These are phyloP conservation scores for Saccharomyces cerevisiae DNA, from an alignment of 805 yeast genomes.

Conservation along the genomic window DNA sequence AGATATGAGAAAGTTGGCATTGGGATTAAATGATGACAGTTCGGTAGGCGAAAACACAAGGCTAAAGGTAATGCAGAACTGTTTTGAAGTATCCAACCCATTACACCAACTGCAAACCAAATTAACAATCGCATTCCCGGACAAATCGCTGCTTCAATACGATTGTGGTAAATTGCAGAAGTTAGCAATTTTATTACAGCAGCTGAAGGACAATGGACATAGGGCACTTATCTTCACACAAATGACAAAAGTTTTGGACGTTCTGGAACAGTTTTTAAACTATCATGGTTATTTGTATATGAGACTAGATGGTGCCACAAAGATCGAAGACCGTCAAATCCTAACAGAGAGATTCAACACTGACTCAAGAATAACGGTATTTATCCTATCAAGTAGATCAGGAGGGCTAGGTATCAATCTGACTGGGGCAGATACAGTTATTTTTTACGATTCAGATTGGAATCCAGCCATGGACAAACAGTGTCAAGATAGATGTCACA, in stretches of 20 bases:
- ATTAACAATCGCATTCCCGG: slow-evolving; percentile 90
- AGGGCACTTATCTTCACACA: slow-evolving; percentile 94
- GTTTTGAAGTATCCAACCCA: slow-evolving; percentile 34
- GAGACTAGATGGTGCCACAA: slow-evolving; percentile 96
- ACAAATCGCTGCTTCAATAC: slow-evolving; percentile 80
- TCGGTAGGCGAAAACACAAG: slow-evolving; percentile 25
- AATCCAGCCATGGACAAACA: slow-evolving; percentile 99
- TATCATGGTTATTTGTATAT: slow-evolving; percentile 89
- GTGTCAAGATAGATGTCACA: slow-evolving; percentile 97
- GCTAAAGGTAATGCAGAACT: slow-evolving; percentile 7
- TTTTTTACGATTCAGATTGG: slow-evolving; percentile 98
- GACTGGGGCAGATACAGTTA: slow-evolving; percentile 98
- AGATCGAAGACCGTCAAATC: slow-evolving; percentile 91
- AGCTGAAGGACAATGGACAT: slow-evolving; percentile 79
- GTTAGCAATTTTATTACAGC: slow-evolving; percentile 64
- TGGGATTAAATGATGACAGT: slow-evolving; percentile 23
- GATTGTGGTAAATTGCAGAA: slow-evolving; percentile 96
- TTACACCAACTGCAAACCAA: slow-evolving; percentile 82
- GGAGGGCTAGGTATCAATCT: slow-evolving; percentile 97
- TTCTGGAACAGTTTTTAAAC: slow-evolving; percentile 85
- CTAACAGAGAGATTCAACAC: slow-evolving; percentile 87
- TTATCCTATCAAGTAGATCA: slow-evolving; percentile 88
- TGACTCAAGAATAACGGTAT: slow-evolving; percentile 79
- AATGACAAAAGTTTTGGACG: slow-evolving; percentile 93
- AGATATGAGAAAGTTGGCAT: slow-evolving; percentile 46